These are phyloP conservation scores for Apiospora saccharicola DNA, from an alignment of 2,329 filamentous ascomycete species.

Conservation along the genomic window DNA sequence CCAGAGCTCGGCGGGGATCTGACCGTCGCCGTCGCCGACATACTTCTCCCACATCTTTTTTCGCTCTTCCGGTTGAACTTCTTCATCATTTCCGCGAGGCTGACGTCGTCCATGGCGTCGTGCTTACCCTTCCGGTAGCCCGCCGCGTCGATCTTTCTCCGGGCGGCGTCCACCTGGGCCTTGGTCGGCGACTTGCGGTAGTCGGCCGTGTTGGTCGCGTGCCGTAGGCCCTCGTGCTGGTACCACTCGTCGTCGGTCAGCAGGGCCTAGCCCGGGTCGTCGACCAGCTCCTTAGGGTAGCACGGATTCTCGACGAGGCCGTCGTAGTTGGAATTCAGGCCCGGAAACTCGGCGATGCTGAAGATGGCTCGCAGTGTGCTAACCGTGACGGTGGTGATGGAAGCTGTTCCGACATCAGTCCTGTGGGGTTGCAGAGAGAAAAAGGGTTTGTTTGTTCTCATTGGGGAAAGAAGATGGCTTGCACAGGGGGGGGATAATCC, in stretches of 20 bases:
- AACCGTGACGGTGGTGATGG: constrained; percentile 19
- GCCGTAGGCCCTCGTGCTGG: neutral
- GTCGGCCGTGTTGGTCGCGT: neutral
- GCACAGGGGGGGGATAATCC: neutral
- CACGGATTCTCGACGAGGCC: constrained; percentile 24
- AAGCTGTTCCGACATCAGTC: neutral
- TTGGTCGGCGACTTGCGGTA: neutral
- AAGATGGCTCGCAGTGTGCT: constrained; percentile 26
- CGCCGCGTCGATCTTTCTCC: no score
- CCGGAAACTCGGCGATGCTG: constrained; percentile 22
- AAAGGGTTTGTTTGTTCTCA: no score
- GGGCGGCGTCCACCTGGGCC: neutral
- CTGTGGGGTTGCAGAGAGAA: no score
- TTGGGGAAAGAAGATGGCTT: no score
- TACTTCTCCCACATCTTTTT: neutral
- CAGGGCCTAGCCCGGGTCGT: constrained; percentile 27
- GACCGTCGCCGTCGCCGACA: neutral
- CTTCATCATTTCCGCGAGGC: neutral
- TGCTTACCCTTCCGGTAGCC: neutral
- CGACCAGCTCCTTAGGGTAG: constrained; percentile 25
- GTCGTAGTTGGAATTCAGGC: constrained; percentile 21
- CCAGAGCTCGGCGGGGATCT: neutral
- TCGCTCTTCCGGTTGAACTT: no score
- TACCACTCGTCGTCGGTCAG: constrained; percentile 26
- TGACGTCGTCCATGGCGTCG: neutral